Percentiles rank a stretch among this genome's conserved stretches.
Evolutionary conservation across 2,329 filamentous ascomycete species (phyloP).

Genomic region (Epichloe sp.): DNA sequence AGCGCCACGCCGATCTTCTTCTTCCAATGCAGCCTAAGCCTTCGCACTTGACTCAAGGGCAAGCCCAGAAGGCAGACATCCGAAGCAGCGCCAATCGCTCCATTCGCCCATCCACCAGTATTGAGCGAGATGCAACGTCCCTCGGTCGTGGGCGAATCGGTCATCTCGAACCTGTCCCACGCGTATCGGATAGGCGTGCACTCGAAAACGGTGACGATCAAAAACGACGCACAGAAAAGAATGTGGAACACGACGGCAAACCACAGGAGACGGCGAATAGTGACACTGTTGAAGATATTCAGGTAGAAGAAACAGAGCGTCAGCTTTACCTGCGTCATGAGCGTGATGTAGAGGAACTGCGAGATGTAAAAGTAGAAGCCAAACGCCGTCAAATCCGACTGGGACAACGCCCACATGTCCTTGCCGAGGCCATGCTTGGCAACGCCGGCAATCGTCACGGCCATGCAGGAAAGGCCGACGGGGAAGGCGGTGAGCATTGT

Average conservation of each 20-base stretch:
- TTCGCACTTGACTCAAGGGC: conserved; percentile 26
- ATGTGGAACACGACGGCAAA: conserved; percentile 9
- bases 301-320: conserved; percentile 37
- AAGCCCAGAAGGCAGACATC: conserved; percentile 34
- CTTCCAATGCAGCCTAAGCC: conserved; percentile 25
- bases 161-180: conserved; percentile 31
- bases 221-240: not conserved
- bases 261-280: conserved; percentile 25
- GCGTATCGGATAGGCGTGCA: conserved; percentile 26
- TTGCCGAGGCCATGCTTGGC: conserved; percentile 26
- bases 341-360: conserved; percentile 26
- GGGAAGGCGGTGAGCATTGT: conserved; percentile 16
- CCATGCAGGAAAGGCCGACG: conserved; percentile 16
- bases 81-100: conserved; percentile 30
- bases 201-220: conserved; percentile 22
- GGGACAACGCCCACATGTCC: conserved; percentile 31
- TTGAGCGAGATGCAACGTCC: conserved; percentile 34
- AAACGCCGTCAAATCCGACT: conserved; percentile 26
- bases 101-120: conserved; percentile 31
- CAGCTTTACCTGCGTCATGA: conserved; percentile 29
- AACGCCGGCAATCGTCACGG: conserved; percentile 17
- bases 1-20: conserved; percentile 29
- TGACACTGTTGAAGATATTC: conserved; percentile 29
- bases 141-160: conserved; percentile 14
- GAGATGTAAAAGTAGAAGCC: conserved; percentile 25